Evolutionary conservation across 768 basidiomycete genomes (phyloP), one percentile per base, ranked within the genome.

Genomic region (Boletus subcaerulescens): DNA sequence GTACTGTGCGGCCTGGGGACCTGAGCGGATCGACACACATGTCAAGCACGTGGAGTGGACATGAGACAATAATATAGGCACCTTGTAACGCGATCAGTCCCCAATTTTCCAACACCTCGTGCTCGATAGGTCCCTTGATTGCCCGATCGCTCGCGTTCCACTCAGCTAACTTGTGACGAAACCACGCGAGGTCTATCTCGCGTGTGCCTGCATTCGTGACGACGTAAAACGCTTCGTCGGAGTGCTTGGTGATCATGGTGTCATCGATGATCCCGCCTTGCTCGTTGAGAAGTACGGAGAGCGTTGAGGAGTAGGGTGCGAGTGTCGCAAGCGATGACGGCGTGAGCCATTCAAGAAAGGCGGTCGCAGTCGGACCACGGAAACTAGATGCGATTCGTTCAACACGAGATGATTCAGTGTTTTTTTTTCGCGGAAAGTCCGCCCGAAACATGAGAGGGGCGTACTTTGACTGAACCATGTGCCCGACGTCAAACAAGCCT

Each of bases 221-320:
- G 51, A 98, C 89, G 67, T 98, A 99, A 74, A 84, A 98, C 0
- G 87, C 84, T 62, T 86, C 80, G 6, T 80, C 65, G 0, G 85
- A 80, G 67, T 95, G 92, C 64, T 91, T 93, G 20, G 90, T 91
- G 67, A 98, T 84, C 68, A 98, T 83, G 18, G 89, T 89, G 69
- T 99, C 97, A 72, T 99, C 96, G 51, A 99, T 90, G 61, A 98
- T 98, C 9, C 97, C 97, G 2, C 97, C 96, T 1, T 77, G 66
- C 49, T 90, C 85, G 71, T 97, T 98, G 48, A 98, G 78, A 4
- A 98, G 75, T 6, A 97, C 90, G 0, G 91, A 93, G 14, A 99
- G 83, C 0, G 93, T 93, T 0, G 93, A 93, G 2, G 83, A 72
- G 66, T 87, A 93, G 1, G 87, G 81, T 12, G 75, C 60, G n/a